Evolutionary conservation across 768 basidiomycete species (phyloP), one percentile per base, ranked within the genome.

Genomic region (Candolleomyces efflorescens): DNA sequence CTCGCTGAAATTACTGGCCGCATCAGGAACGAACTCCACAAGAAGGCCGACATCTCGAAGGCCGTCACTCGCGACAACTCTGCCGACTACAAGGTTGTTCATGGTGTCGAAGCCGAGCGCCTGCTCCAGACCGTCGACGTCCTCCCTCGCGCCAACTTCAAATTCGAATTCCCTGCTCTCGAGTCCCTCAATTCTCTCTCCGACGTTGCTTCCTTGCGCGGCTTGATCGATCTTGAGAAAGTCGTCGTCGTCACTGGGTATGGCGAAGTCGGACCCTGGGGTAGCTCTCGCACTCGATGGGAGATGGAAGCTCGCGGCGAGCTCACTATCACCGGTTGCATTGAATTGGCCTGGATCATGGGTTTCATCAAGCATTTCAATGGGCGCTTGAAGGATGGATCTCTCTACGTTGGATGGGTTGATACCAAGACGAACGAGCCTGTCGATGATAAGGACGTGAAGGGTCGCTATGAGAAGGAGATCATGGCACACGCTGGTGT

Each of bases 271-370:
- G 90, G 97, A 2, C 97, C 97, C 12, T 99, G 96, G 95, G 97
- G 97, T 63, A 94, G 92, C 68, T 90, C 96, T 15, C 86, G 97
- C 59, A 99, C 97, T 2, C 86, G 97, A 59, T 99, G 97, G 97
- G 97, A 99, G 77, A 98, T 99, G 94, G 97, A 99, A 70, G 95
- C 94, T 47, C 82, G 86, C 47, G 96, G 97, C n/a, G 87, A 96
- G 67, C 89, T 98, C 73, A 94, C 95, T 1, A 95, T 98, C 64
- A 90, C 97, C 71, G 97, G 97, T 18, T 93, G 92, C 67, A 97
- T 99, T 67, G 97, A 99, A 77, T 96, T 99, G 91, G 95, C 96
- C 2, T 99, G 96, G 95, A 87, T 98, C 73, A 98, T 95, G 92
- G 96, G 97, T 43, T 85, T 84, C 75, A 97, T 98, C 83, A 97